Evolutionary conservation across 495 filamentous ascomycete species (phyloP).

Genomic region (Lasiosphaeriaceae sp.): DNA sequence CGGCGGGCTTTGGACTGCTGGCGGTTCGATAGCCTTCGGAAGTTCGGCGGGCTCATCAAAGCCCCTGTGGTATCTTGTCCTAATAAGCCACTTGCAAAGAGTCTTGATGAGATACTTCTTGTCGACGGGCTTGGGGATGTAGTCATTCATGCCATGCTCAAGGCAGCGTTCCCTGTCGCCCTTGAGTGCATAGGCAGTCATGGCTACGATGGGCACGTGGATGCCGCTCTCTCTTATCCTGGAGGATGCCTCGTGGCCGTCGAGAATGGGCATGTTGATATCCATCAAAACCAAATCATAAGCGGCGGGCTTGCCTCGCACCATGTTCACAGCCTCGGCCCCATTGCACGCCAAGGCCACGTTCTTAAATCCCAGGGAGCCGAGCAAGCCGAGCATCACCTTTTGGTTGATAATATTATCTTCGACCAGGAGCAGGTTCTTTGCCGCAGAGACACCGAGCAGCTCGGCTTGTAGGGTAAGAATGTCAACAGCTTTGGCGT

Average conservation of each 20-base stretch:
- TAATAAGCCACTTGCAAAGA: conserved; percentile 43
- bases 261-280: conserved; percentile 49
- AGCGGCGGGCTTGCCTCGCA: conserved; percentile 44
- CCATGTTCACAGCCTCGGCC: conserved; percentile 50
- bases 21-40: too few species aligned
- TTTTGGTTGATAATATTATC: conserved; percentile 63
- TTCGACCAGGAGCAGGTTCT: conserved; percentile 53
- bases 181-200: conserved; percentile 62
- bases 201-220: conserved; percentile 56
- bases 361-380: conserved; percentile 49
- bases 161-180: conserved; percentile 57
- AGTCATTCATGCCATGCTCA: conserved; percentile 60
- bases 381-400: conserved; percentile 57
- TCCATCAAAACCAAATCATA: conserved; percentile 57
- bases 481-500: conserved; percentile 15
- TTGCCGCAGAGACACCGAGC: conserved; percentile 25
- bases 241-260: conserved; percentile 38
- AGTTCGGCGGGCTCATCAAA: too few species aligned
- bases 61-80: conserved; percentile 8
- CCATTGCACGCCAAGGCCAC: conserved; percentile 55
- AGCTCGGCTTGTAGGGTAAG: conserved; percentile 14
- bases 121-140: conserved; percentile 59
- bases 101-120: conserved; percentile 35
- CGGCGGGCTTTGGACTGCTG: too few species aligned
- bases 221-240: conserved; percentile 35